Evolutionary conservation across 768 basidiomycete genomes (phyloP).

Genomic region (Lentinus tigrinus): DNA sequence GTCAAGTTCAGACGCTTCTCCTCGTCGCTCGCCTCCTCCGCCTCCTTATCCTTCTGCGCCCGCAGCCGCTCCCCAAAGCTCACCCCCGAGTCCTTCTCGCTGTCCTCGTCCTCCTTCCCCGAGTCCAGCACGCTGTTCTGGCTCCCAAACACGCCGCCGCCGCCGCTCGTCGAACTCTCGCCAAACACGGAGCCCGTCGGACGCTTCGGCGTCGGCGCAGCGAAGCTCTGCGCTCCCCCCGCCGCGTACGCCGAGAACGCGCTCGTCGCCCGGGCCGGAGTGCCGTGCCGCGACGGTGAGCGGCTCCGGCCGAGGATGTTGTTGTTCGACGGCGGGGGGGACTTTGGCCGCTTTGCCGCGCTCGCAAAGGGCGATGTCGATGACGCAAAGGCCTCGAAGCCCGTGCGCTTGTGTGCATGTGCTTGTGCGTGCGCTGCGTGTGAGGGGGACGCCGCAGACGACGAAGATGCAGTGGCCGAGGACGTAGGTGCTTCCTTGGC

Average conservation of each 20-base stretch:
- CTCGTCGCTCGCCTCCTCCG: constrained; percentile 45
- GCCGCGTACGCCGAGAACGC: constrained; percentile 65
- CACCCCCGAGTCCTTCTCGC: constrained; percentile 25
- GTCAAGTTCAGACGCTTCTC: constrained; percentile 49
- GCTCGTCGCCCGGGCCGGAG: constrained; percentile 32
- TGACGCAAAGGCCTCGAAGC: constrained; percentile 58
- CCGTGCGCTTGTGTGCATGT: constrained; percentile 45
- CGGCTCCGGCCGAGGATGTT: constrained; percentile 40
- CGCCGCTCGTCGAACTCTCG: constrained; percentile 20
- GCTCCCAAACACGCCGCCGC: neutral
- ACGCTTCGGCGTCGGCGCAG: constrained; percentile 52
- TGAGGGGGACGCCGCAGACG: neutral
- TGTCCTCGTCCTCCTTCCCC: constrained; percentile 23
- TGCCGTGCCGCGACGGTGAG: constrained; percentile 47
- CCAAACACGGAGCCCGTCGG: constrained; percentile 28
- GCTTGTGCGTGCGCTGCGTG: too few species aligned
- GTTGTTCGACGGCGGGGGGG: constrained; percentile 38
- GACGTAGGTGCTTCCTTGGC: constrained; percentile 21
- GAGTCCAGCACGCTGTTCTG: constrained; percentile 5
- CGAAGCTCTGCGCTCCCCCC: constrained; percentile 47
- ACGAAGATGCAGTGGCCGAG: neutral
- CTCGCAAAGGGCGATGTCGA: constrained; percentile 50
- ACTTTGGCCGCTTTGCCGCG: constrained; percentile 49
- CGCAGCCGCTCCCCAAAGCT: constrained; percentile 67
- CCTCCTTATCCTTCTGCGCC: constrained; percentile 60